Percentiles rank a stretch among this genome's conserved stretches.
These are phyloP conservation scores for Ashbya aceris DNA, from an alignment of 1,139 yeast genomes.

Conservation along the genomic window DNA sequence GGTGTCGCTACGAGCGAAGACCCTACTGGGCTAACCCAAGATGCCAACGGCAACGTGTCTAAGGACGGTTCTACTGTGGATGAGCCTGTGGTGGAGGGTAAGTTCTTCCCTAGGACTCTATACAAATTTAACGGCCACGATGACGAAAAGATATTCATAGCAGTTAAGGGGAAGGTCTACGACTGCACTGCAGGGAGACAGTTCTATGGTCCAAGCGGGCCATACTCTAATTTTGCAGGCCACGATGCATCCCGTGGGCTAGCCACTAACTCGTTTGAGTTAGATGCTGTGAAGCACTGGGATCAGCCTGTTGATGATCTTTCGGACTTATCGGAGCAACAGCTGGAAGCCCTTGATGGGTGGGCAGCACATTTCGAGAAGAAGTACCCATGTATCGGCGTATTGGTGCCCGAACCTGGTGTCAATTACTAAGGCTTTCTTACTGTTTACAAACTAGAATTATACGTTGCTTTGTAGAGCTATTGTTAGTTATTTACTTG, in stretches of 20 bases:
- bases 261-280: conserved; percentile 82
- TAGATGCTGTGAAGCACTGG: conserved; percentile 45
- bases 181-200: conserved; percentile 76
- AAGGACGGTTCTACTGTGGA: conserved; percentile 14
- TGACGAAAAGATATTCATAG: conserved; percentile 69
- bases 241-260: conserved; percentile 93
- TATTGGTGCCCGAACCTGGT: conserved; percentile 35
- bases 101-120: conserved; percentile 68
- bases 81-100: conserved; percentile 65
- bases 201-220: conserved; percentile 96
- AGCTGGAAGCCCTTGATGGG: conserved; percentile 57
- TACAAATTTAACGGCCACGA: conserved; percentile 73
- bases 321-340: conserved; percentile 51
- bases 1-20: conserved; percentile 32
- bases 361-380: conserved; percentile 82
- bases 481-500: too few relatives aligned
- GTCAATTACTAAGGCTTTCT: conserved; percentile 15
- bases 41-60: conserved; percentile 7
- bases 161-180: conserved; percentile 75
- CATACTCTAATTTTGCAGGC: conserved; percentile 93
- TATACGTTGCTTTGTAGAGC: too few relatives aligned
- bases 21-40: conserved; percentile 28
- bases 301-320: conserved; percentile 68
- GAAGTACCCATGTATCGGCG: conserved; percentile 67
- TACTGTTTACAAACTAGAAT: not conserved